Percentiles rank a stretch among this genome's conserved stretches.
Conservation (phyloP, 345 rosid species). For the Boechera stricta region DNA sequence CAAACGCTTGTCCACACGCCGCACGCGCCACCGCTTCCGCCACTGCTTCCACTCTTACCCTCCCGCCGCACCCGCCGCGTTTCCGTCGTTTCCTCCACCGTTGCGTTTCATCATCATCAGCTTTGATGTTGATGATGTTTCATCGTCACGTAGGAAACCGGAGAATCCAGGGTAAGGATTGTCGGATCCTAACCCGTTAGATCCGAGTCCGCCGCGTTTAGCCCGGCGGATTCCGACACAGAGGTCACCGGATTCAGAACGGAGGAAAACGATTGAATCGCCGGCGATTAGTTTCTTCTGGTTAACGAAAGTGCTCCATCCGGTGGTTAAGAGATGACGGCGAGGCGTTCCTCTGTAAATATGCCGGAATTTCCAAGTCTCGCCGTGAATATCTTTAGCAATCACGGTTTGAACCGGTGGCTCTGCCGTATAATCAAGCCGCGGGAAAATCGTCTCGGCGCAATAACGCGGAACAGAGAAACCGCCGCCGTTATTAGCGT, state of each 20-base stretch:
- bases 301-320: constrained; percentile 96
- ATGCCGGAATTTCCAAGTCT: constrained; percentile 92
- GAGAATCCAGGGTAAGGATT: constrained; percentile 58
- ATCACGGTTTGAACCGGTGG: constrained; percentile 93
- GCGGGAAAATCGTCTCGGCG: constrained; percentile 93
- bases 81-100: constrained; percentile 34
- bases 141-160: constrained; percentile 63
- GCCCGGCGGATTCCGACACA: constrained; percentile 87
- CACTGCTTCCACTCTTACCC: constrained; percentile 64
- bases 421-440: constrained; percentile 77
- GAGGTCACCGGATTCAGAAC: constrained; percentile 80
- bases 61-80: constrained; percentile 47
- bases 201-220: constrained; percentile 54
- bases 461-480: constrained; percentile 97
- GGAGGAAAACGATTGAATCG: constrained; percentile 86
- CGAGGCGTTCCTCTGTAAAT: constrained; percentile 96
- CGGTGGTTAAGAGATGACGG: constrained; percentile 90
- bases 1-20: constrained; percentile 70
- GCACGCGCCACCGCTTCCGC: constrained; percentile 79
- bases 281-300: constrained; percentile 95
- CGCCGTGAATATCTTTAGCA: constrained; percentile 90
- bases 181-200: constrained; percentile 13
- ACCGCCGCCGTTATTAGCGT: constrained; percentile 98
- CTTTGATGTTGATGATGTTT: constrained; percentile 28
- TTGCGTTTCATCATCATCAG: constrained; percentile 46